Evolutionary conservation across 768 basidiomycete species (phyloP).

Genomic region (Trichaptum fuscoviolaceum): DNA sequence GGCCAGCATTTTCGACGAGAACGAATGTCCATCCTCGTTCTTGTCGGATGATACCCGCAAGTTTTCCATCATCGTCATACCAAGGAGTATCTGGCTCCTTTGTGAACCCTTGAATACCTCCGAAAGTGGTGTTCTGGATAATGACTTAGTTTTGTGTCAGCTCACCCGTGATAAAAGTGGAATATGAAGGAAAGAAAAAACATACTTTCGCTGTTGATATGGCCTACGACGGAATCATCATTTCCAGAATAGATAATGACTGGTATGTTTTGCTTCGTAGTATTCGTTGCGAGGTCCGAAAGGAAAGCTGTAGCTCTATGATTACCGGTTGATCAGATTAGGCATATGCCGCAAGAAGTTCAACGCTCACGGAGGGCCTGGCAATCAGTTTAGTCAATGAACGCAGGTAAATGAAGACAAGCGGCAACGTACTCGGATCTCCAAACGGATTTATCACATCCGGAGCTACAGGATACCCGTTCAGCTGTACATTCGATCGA

Average conservation of each 20-base stretch:
- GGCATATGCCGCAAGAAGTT: neutral
- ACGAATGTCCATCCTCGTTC: constrained; percentile 56
- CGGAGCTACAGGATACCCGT: neutral
- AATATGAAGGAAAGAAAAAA: neutral
- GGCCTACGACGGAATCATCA: constrained; percentile 61
- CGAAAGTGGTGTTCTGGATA: constrained; percentile 69
- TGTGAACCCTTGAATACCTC: constrained; percentile 71
- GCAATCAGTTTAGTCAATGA: neutral
- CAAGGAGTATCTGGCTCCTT: constrained; percentile 64
- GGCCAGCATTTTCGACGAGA: constrained; percentile 34
- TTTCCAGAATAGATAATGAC: constrained; percentile 66
- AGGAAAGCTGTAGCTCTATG: constrained; percentile 59
- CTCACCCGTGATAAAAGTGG: neutral
- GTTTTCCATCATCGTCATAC: constrained; percentile 51
- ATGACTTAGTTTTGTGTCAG: neutral
- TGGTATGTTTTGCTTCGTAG: constrained; percentile 42
- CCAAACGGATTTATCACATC: constrained; percentile 10
- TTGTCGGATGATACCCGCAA: constrained; percentile 68
- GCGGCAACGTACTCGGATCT: constrained; percentile 28
- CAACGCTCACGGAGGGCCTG: neutral
- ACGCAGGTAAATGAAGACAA: neutral
- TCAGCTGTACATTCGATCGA: neutral
- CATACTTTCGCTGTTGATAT: constrained; percentile 58
- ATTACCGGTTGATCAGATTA: neutral
- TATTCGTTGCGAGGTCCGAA: constrained; percentile 59